Conservation (phyloP, 2,329 filamentous ascomycete genomes). For the Parasarocladium wereldwijsianum region DNA sequence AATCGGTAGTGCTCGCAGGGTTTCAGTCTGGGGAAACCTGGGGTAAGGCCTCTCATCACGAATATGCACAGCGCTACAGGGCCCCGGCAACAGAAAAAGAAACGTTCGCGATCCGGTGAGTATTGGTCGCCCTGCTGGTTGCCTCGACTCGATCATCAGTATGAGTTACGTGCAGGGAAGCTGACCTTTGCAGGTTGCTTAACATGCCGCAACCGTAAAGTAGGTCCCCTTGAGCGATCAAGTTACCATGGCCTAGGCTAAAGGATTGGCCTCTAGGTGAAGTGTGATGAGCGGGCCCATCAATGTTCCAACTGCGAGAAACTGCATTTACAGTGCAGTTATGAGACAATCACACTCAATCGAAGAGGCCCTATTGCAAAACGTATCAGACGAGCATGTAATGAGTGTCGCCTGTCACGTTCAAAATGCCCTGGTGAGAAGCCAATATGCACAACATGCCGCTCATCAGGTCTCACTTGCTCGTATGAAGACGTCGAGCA, state of each 20-base stretch:
- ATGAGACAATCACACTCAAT: neutral
- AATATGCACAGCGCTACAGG: too few relatives aligned
- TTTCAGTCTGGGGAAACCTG: too few relatives aligned
- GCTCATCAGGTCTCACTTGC: neutral
- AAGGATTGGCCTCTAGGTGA: too few relatives aligned
- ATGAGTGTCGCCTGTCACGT: slow-evolving; percentile 3
- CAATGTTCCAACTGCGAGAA: slow-evolving; percentile 8
- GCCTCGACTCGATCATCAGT: neutral
- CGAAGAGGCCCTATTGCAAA: neutral
- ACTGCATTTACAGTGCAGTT: slow-evolving; percentile 6
- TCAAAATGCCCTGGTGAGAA: slow-evolving; percentile 5
- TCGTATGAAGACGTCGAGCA: neutral
- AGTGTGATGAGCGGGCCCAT: slow-evolving; percentile 9
- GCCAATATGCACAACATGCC: slow-evolving; percentile 4
- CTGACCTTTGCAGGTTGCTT: neutral
- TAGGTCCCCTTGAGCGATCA: too few relatives aligned
- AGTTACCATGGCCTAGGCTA: too few relatives aligned
- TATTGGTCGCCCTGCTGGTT: neutral
- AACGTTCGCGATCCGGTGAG: slow-evolving; percentile 3
- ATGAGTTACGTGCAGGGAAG: neutral
- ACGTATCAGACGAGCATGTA: slow-evolving; percentile 4
- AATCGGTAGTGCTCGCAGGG: too few relatives aligned
- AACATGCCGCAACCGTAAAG: slow-evolving; percentile 3
- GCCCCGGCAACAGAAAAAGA: too few relatives aligned
- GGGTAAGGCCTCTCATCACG: too few relatives aligned